Conservation (phyloP, 164 flowering plant genomes). For the Nelumbo lutea region DNA sequence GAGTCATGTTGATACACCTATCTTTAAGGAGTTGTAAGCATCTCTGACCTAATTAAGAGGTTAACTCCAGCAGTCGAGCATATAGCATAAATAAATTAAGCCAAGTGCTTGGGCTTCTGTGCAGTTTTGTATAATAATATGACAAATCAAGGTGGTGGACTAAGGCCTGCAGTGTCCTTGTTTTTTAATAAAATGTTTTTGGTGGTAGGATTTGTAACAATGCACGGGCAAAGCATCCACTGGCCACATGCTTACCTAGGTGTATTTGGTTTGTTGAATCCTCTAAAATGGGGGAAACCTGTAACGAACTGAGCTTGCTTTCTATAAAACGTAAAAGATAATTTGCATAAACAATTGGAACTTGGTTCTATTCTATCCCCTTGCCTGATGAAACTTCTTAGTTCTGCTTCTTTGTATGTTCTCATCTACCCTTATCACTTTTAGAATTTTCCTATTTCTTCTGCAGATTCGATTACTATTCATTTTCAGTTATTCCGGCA, state of each 20-base stretch:
- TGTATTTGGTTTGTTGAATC: neutral
- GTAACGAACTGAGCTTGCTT: neutral
- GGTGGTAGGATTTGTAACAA: no score
- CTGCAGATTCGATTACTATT: constrained; percentile 62
- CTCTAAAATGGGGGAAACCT: neutral
- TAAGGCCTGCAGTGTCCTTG: no score
- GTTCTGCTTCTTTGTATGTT: neutral
- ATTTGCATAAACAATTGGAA: neutral
- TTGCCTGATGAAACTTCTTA: neutral
- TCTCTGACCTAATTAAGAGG: neutral
- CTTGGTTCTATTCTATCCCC: neutral
- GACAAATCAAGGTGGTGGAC: no score
- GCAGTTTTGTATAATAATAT: neutral
- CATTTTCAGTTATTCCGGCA: constrained; percentile 63
- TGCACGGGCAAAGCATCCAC: neutral
- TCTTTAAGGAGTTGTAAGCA: constrained; percentile 81
- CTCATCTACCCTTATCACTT: neutral
- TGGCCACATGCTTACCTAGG: neutral
- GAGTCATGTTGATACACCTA: constrained; percentile 85
- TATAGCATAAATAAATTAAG: neutral
- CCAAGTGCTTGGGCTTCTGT: neutral
- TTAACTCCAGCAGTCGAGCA: neutral
- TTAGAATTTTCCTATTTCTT: neutral
- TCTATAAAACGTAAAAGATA: neutral
- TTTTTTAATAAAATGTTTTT: no score